These are phyloP conservation scores for Trichophyton rubrum DNA, from an alignment of 2,329 filamentous ascomycete species.

Conservation along the genomic window DNA sequence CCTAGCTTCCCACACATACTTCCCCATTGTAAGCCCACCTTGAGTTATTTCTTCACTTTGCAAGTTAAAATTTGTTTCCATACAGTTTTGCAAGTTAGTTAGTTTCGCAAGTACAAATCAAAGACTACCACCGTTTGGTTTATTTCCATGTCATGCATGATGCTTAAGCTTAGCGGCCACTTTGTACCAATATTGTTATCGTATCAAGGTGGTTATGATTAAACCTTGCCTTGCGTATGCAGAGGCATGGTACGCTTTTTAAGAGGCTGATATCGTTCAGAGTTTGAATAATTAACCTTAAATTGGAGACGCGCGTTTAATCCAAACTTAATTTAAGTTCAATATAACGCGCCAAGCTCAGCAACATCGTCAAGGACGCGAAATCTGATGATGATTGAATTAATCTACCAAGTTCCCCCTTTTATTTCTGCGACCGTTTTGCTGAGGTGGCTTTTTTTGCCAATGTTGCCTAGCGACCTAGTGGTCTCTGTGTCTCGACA, in stretches of 20 bases:
- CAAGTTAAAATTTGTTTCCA: not conserved
- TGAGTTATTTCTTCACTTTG: not conserved
- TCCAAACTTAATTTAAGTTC: not conserved
- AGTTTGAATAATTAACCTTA: not conserved
- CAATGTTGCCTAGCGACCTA: conserved; percentile 24
- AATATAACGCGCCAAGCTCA: not conserved
- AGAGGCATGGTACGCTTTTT: not conserved
- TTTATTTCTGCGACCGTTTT: not conserved
- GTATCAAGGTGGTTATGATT: not conserved
- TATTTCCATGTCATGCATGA: not conserved
- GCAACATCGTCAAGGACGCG: not conserved
- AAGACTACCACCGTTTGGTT: not conserved
- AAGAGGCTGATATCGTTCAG: not conserved
- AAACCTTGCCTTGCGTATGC: conserved; percentile 2
- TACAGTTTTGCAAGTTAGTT: not conserved
- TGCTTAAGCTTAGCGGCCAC: not conserved
- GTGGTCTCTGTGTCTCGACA: conserved; percentile 24
- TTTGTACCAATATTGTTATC: not conserved
- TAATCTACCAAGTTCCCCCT: not conserved
- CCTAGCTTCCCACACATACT: not conserved
- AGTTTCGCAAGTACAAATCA: not conserved
- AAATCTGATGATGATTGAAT: not conserved
- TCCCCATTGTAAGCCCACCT: not conserved
- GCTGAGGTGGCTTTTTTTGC: not conserved
- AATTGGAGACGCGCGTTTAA: not conserved